These are phyloP conservation scores for Henningerozyma blattae DNA, from an alignment of 805 yeast genomes.

Conservation along the genomic window DNA sequence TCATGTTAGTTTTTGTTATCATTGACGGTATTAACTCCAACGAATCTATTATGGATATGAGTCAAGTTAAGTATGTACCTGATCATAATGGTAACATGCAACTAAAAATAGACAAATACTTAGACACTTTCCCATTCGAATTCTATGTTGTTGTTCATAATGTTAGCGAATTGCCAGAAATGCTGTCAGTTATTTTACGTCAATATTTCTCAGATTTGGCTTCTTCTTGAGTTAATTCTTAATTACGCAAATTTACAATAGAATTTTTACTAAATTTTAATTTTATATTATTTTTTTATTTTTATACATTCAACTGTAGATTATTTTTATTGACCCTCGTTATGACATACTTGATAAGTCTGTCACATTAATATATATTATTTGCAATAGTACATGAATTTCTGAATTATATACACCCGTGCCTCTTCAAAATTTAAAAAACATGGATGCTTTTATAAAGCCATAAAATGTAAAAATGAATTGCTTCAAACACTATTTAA, in stretches of 20 bases:
- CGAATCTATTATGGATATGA: conserved; percentile 89
- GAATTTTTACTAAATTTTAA: too few species aligned
- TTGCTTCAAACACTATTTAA: too few species aligned
- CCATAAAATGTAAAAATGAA: not conserved
- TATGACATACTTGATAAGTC: too few species aligned
- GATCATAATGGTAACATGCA: conserved; percentile 60
- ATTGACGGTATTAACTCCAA: conserved; percentile 79
- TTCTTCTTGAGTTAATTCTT: conserved; percentile 16
- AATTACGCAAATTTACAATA: too few species aligned
- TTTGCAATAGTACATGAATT: too few species aligned
- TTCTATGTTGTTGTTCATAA: conserved; percentile 89
- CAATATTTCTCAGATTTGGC: conserved; percentile 80
- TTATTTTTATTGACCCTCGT: too few species aligned
- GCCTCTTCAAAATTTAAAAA: too few species aligned
- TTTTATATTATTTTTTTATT: too few species aligned
- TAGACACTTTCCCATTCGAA: conserved; percentile 94
- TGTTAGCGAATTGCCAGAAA: conserved; percentile 81
- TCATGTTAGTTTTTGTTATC: conserved; percentile 90
- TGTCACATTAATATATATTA: too few species aligned
- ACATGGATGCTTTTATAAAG: too few species aligned
- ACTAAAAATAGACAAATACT: conserved; percentile 68
- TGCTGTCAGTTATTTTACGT: conserved; percentile 77
- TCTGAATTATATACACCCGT: too few species aligned
- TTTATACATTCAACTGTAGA: too few species aligned
- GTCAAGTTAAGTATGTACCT: conserved; percentile 73